Evolutionary conservation across 192 early-diverging fungal species (phyloP), one percentile per base, ranked within the genome.

Genomic region (Umbelopsis sp.): DNA sequence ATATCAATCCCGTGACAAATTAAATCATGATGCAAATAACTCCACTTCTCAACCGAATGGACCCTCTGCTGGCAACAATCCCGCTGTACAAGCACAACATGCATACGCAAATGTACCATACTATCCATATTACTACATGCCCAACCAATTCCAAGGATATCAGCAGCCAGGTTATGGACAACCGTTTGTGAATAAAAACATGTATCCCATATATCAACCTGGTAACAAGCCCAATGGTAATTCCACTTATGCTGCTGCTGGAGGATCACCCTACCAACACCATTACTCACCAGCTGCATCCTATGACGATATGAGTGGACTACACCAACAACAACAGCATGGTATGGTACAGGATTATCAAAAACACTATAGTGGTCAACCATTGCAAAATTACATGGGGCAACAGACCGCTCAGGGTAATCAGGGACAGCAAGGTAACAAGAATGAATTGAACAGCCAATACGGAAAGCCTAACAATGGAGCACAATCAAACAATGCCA

Each of bases 131-230:
- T 93, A 96, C 85, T 87, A 92, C 81, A 85, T 85, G 51, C 86
- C 87, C n/a, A 86, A 87, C 76, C 91, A 93, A 82, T 95, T 89
- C 84, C 88, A 87, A 24, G 86, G 83, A 31, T 94, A 94, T 82
- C 92, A 92, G 73, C 88, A 89, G 74, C 87, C 89, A 8, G 85
- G 86, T 16, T 94, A 94, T 78, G 91, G 88, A 16, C 92, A 93
- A 78, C 92, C 91, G 4, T 96, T 91, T 74, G 85, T 93, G 77
- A 93, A 92, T 85, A 93, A 94, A 81, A 86, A 83, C 34, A 88
- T 93, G 84, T 96, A 94, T 76, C 92, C 92, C 17, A 90, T 91
- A 86, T 93, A 94, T 73, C 75, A 41, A 66, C 72, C 74, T 45
- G 77, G 76, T 32, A 43, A 51, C 49, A 74, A 73, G 6, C 78